Conservation (phyloP, 805 yeast species). For the Nakazawaea wyomingensis region DNA sequence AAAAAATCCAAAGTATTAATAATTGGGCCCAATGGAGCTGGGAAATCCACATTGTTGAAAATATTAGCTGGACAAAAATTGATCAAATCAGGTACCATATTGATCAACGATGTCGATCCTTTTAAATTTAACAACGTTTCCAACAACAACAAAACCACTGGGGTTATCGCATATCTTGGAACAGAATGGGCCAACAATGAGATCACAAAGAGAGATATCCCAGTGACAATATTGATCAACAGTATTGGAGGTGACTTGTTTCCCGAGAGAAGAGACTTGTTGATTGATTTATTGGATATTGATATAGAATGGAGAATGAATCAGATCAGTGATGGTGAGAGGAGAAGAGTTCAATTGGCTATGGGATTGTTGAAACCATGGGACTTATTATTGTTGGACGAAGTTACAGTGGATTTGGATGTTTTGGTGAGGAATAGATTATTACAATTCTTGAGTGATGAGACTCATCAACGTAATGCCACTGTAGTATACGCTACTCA, state of each 20-base stretch:
- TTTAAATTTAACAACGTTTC: slow-evolving; percentile 35
- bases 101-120: slow-evolving; percentile 83
- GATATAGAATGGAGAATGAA: slow-evolving; percentile 92
- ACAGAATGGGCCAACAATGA: slow-evolving; percentile 97
- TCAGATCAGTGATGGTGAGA: slow-evolving; percentile 87
- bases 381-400: slow-evolving; percentile 83
- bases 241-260: slow-evolving; percentile 76
- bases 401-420: slow-evolving; percentile 94
- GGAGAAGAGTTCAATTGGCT: slow-evolving; percentile 87
- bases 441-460: slow-evolving; percentile 64
- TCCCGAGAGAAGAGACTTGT: slow-evolving; percentile 69
- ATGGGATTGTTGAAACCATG: slow-evolving; percentile 94
- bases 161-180: slow-evolving; percentile 67
- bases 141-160: slow-evolving; percentile 14
- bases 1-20: slow-evolving; percentile 73
- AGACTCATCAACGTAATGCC: slow-evolving; percentile 64
- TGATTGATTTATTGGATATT: slow-evolving; percentile 76
- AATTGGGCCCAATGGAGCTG: slow-evolving; percentile 96
- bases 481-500: slow-evolving; percentile 93
- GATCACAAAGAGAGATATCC: slow-evolving; percentile 85
- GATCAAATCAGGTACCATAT: slow-evolving; percentile 64
- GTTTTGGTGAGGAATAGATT: slow-evolving; percentile 81
- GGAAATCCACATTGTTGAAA: slow-evolving; percentile 83
- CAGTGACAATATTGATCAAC: slow-evolving; percentile 70
- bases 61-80: slow-evolving; percentile 89